Evolutionary conservation across 495 filamentous ascomycete species (phyloP).

Genomic region (Penicillium manginii): DNA sequence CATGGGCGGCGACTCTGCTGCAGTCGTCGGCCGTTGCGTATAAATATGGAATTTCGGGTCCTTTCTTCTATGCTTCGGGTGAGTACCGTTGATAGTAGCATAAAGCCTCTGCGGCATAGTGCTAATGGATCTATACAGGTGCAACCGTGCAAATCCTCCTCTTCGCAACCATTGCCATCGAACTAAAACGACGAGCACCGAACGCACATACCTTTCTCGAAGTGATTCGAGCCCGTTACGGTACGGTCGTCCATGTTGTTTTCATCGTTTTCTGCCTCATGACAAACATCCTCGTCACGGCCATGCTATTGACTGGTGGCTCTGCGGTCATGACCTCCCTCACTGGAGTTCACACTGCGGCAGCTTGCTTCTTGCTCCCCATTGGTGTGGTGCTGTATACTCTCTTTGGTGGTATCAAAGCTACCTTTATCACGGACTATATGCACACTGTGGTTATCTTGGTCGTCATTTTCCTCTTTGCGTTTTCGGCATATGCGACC

Average conservation of each 20-base stretch:
- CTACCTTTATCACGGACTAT: conserved; percentile 76
- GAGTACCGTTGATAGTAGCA: conserved; percentile 1
- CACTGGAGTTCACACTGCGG: conserved; percentile 84
- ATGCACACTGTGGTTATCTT: conserved; percentile 87
- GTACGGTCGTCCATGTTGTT: conserved; percentile 68
- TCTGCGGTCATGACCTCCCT: conserved; percentile 83
- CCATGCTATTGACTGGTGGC: conserved; percentile 91
- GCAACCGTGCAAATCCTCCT: conserved; percentile 71
- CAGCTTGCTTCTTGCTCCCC: conserved; percentile 89
- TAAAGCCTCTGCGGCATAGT: not conserved
- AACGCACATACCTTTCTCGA: conserved; percentile 90
- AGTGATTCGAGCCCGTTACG: conserved; percentile 65
- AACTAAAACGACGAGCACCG: conserved; percentile 84
- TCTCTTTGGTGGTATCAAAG: conserved; percentile 79
- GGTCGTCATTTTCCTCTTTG: conserved; percentile 88
- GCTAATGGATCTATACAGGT: conserved; percentile 27
- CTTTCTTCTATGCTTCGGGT: conserved; percentile 83
- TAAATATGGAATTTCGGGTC: conserved; percentile 88
- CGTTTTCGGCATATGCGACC: conserved; percentile 83
- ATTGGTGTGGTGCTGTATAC: conserved; percentile 84
- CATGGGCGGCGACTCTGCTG: conserved; percentile 67
- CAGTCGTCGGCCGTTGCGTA: conserved; percentile 91
- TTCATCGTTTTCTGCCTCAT: conserved; percentile 82
- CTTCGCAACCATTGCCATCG: conserved; percentile 92
- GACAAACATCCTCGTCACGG: conserved; percentile 85